Conservation (phyloP, 345 rosid genomes). For the Alliaria petiolata region DNA sequence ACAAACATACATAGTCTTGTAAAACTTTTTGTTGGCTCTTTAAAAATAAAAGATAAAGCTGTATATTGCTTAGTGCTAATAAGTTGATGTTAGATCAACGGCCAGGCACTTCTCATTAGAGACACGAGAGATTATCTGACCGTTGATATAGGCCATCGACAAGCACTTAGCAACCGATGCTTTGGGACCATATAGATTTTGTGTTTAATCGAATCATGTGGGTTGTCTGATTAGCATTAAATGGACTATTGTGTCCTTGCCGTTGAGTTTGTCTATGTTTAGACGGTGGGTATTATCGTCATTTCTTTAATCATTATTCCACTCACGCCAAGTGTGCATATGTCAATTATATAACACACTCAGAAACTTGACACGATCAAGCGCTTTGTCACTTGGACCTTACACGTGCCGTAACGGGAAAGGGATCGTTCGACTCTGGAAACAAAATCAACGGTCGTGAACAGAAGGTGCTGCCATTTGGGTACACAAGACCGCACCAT, state of each 20-base stretch:
- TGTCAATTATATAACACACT: slow-evolving; percentile 11
- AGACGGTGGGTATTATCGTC: slow-evolving; percentile 1
- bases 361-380: slow-evolving; percentile 8
- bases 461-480: background rate
- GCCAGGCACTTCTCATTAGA: slow-evolving; percentile 19
- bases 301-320: background rate
- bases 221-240: slow-evolving; percentile 8
- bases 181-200: slow-evolving; percentile 28
- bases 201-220: slow-evolving; percentile 29
- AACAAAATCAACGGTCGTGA: slow-evolving; percentile 2
- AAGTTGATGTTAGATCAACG: slow-evolving; percentile 21
- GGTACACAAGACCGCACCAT: slow-evolving; percentile 3
- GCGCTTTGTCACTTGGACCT: background rate
- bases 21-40: slow-evolving; percentile 1
- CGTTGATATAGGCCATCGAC: slow-evolving; percentile 17
- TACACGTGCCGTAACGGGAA: background rate
- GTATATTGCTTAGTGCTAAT: background rate
- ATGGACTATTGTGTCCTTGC: background rate
- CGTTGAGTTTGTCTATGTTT: background rate
- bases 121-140: background rate
- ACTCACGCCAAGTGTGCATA: slow-evolving; percentile 4
- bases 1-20: slow-evolving; percentile 19
- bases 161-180: slow-evolving; percentile 18
- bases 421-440: background rate
- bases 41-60: background rate